Percentiles rank a stretch among this genome's conserved stretches.
Conservation (phyloP, 345 rosid genomes). For the Dipteronia sinensis region DNA sequence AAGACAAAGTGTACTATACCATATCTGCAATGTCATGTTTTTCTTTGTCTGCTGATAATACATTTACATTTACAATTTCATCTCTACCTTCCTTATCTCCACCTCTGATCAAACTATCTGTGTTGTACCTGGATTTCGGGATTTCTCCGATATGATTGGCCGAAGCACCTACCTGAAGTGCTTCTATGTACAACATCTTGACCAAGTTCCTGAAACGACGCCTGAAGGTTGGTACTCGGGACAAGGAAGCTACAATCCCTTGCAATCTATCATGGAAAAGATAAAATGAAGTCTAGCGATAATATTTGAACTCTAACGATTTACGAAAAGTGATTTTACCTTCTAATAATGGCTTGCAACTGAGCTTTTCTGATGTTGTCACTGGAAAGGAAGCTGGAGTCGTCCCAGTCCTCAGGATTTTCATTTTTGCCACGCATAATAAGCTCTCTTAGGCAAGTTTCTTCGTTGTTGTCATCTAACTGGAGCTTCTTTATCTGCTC, state of each 20-base stretch:
- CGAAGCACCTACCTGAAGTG: constrained; percentile 48
- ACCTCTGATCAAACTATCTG: constrained; percentile 13
- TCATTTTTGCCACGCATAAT: constrained; percentile 51
- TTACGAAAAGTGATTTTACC: constrained; percentile 36
- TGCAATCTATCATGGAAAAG: constrained; percentile 46
- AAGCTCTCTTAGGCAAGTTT: constrained; percentile 51
- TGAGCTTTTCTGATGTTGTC: constrained; percentile 60
- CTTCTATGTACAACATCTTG: constrained; percentile 57
- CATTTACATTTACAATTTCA: constrained; percentile 11
- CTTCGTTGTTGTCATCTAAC: constrained; percentile 45
- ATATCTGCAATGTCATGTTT: not conserved
- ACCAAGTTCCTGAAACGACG: constrained; percentile 67
- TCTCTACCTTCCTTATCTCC: constrained; percentile 22
- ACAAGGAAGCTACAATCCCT: constrained; percentile 75
- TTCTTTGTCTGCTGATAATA: not conserved
- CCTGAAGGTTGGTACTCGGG: constrained; percentile 69
- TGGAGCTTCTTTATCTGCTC: constrained; percentile 71
- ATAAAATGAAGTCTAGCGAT: not conserved
- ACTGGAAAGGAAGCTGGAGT: constrained; percentile 50
- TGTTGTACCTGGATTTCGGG: constrained; percentile 22
- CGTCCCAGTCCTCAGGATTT: constrained; percentile 72
- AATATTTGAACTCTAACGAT: not conserved
- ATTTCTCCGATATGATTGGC: constrained; percentile 46
- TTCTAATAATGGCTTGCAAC: constrained; percentile 78
- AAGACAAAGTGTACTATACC: not conserved